phyloP scores from a whole-genome alignment of 208 protist genomes.

The Tritrichomonas musculus region DNA sequence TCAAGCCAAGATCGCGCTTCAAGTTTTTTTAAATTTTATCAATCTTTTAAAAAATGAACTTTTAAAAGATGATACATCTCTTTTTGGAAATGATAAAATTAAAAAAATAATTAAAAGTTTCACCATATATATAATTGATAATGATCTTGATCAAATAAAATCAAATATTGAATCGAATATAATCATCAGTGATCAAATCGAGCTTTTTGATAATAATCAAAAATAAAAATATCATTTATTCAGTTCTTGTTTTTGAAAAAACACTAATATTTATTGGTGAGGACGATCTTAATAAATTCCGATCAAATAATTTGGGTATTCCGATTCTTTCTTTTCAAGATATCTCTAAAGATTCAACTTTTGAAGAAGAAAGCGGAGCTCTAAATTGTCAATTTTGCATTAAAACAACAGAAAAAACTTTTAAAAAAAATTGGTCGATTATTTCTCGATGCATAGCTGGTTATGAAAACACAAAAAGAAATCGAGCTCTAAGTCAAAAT shows the following conservation, averaged over 20 bases:
- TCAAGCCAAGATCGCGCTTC: not conserved
- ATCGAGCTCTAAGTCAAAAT: no score
- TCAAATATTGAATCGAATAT: not conserved
- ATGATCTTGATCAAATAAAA: not conserved
- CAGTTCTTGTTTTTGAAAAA: no score
- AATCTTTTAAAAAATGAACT: not conserved
- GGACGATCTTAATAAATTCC: not conserved
- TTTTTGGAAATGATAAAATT: not conserved
- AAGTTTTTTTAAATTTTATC: not conserved
- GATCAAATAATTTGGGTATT: no score
- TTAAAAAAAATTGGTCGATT: no score
- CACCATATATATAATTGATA: not conserved
- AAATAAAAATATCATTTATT: not conserved
- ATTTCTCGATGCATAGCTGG: no score
- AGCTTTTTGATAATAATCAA: not conserved
- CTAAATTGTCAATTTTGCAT: no score
- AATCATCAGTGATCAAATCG: not conserved
- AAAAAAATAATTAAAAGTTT: not conserved
- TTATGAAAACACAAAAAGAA: no score
- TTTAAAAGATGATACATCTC: not conserved
- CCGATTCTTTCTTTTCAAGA: no score
- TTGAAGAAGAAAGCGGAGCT: no score
- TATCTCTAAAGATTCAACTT: no score
- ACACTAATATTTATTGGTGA: not conserved
- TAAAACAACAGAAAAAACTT: no score